Conservation (phyloP, 2,329 filamentous ascomycete species). For the Immersiporthe knoxdaviesiana region DNA sequence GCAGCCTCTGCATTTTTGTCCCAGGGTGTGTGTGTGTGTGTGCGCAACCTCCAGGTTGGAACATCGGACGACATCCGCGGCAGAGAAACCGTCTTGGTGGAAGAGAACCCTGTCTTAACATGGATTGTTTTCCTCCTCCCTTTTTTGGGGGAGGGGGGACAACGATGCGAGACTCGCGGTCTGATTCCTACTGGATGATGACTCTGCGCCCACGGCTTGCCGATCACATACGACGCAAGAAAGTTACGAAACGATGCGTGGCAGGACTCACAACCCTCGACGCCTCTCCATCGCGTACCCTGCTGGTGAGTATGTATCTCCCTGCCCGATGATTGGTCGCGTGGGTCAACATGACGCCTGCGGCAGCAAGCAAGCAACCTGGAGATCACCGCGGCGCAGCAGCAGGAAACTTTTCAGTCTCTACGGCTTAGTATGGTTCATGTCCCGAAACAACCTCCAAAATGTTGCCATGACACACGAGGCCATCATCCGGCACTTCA, state of each 20-base stretch:
- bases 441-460: conserved; percentile 22
- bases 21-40: background rate
- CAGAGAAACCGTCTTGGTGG: conserved; percentile 14
- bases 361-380: background rate
- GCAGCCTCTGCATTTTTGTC: conserved; percentile 16
- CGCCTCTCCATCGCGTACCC: background rate
- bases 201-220: conserved; percentile 11
- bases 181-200: conserved; percentile 22
- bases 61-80: conserved; percentile 29
- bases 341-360: conserved; percentile 14
- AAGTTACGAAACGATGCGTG: conserved; percentile 14
- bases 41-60: conserved; percentile 8
- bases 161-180: conserved; percentile 20
- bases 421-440: background rate
- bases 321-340: conserved; percentile 2
- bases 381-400: conserved; percentile 17
- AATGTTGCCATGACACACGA: conserved; percentile 18
- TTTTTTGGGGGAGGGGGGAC: conserved; percentile 3
- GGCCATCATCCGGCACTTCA: conserved; percentile 2
- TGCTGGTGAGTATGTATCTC: background rate
- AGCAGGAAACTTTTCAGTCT: conserved; percentile 1
- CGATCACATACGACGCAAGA: conserved; percentile 20
- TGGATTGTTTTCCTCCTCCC: too few relatives aligned
- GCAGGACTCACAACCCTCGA: conserved; percentile 2
- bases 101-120: conserved; percentile 19